Conservation (phyloP, 2,329 filamentous ascomycete genomes). For the Trichophaea hybrida region DNA sequence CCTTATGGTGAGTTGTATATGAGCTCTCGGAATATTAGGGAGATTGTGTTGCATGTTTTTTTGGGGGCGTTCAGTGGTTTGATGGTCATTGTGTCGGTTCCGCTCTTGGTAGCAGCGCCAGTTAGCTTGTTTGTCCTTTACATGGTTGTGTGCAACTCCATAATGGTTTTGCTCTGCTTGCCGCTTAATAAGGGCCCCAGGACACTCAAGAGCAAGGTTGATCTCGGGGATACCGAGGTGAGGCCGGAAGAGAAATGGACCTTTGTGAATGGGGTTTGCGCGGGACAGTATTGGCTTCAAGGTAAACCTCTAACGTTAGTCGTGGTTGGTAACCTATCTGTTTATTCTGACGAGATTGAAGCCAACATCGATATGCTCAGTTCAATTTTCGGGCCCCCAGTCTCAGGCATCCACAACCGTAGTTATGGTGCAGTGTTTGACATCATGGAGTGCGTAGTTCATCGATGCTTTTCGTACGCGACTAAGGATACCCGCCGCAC, state of each 20-base stretch:
- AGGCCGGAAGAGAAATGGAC: slow-evolving; percentile 60
- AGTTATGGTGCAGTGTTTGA: slow-evolving; percentile 65
- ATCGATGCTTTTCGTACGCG: slow-evolving; percentile 59
- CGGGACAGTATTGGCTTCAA: slow-evolving; percentile 51
- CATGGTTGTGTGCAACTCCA: slow-evolving; percentile 34
- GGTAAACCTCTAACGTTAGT: slow-evolving; percentile 24
- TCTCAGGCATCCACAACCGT: slow-evolving; percentile 61
- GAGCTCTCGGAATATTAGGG: too few relatives aligned
- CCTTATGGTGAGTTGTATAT: too few relatives aligned
- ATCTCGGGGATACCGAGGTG: slow-evolving; percentile 35
- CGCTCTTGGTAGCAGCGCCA: slow-evolving; percentile 22
- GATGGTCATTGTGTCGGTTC: slow-evolving; percentile 31
- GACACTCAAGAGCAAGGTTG: slow-evolving; percentile 42
- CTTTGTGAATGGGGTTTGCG: slow-evolving; percentile 61
- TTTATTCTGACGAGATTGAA: background rate
- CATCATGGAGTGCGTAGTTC: slow-evolving; percentile 60
- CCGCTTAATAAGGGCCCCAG: slow-evolving; percentile 39
- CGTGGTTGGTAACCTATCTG: too few relatives aligned
- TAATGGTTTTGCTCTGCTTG: slow-evolving; percentile 41
- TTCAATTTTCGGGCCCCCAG: slow-evolving; percentile 54
- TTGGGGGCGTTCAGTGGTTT: slow-evolving; percentile 36
- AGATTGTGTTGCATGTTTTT: too few relatives aligned
- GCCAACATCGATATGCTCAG: slow-evolving; percentile 56
- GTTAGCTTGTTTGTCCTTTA: slow-evolving; percentile 34
- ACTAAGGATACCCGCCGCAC: slow-evolving; percentile 47